Base-by-base conservation (phyloP, 176 grass and related monocot species). In the Eremochloa ophiuroides region DNA sequence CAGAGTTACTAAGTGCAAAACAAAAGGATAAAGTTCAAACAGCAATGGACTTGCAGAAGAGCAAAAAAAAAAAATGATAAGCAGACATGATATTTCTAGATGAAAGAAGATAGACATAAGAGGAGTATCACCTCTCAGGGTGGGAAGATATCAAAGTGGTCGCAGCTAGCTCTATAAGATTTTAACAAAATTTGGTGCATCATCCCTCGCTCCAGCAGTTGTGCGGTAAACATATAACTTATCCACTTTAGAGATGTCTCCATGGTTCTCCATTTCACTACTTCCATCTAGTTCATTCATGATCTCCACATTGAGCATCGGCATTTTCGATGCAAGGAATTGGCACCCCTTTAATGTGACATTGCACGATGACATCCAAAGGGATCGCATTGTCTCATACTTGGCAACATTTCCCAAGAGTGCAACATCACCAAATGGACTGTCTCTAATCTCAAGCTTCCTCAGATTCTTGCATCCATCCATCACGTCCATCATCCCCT, bases 371-470 rank as follows among this genome's bases (percentile, higher is more conserved):
- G 93, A 97, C 88, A 97, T 97, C 93, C 93, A 97, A 97, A 97
- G 93, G 91, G 93, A 97, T 93, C 90, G 93, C 90, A 97, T 91
- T 97, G 93, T 93, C 89, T 93, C 93, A 55, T 93, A 97, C 73
- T 91, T 97, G 40, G 76, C 86, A 51, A 89, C 72, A 83, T 93
- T 81, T 46, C 80, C 83, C 84, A 97, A 74, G 29, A 97, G 86
- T 33, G 93, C 93, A 67, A 28, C 86, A 75, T 97, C 94, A 78
- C 91, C 91, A 80, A 97, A 93, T 5, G 88, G 88, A 44, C 88
- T 83, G 59, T 97, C 91, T 83, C 88, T 91, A 43, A 97, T 97
- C 79, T 94, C 88, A 56, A 97, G 62, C 77, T 93, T 97, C 82
- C 87, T 88, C 1, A 97, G 70, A 74, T 89, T 94, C 72, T 88